Base-by-base conservation (phyloP, 2,329 filamentous ascomycete species). In the Penicillium capsulatum region DNA sequence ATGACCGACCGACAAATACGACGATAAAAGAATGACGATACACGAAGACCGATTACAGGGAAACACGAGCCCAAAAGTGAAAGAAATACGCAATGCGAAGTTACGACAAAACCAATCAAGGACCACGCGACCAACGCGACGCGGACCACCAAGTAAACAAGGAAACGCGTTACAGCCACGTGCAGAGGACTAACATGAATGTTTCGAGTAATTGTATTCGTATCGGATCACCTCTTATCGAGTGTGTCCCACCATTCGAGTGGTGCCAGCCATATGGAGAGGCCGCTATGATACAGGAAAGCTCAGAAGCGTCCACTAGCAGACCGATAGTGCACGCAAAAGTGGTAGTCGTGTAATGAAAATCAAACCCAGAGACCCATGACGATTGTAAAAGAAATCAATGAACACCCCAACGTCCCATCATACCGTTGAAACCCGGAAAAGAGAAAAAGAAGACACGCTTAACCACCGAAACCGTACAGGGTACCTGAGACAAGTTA, bases 381-480 rank as follows among this genome's bases (percentile, higher is more conserved):
- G 61, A 64, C 49, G 50, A 50, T 60, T 60, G 52, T 58, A 55
- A 51, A 60, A 62, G 57, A 63, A 58, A 61, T 57, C 57, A 62
- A 48, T 63, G 54, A 66, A 64, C 64, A 67, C 64, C 64, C 58
- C 63, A 66, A 67, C 64, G 64, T 65, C 64, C 64, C 62, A 58
- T 66, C 63, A 63, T 67, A 66, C 64, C 64, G 53, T 64, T 36
- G 34, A 26, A 66, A 64, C 58, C 62, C 58, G 59, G 58, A 64
- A 65, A 65, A 64, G 49, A 56, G 63, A 64, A 61, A 50, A 46
- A 57, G 49, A 53, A 28, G 54, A 58, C 40, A 47, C 42, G 61
- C 61, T 81, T 86, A 91, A 79, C 85, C 86, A 78, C 86, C 86
- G 79, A 90, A 90, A 75, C 86, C 85, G 77, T 90, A 91, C 54